Base-by-base conservation (phyloP, 345 rosid species). In the Psidium friedrichsthalianum region DNA sequence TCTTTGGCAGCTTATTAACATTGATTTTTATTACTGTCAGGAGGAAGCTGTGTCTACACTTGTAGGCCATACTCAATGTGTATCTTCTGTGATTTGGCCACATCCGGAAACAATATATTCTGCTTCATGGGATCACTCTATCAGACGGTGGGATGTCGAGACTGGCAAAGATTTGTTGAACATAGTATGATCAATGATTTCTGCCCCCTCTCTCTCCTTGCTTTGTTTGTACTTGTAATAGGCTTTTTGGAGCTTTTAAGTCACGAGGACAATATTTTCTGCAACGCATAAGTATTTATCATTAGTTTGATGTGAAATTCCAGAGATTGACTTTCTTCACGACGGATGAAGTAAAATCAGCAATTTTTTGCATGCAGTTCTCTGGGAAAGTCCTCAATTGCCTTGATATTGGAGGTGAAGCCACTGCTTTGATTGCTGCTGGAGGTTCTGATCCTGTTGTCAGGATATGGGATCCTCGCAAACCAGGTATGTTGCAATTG, bases 381-480 rank as follows among this genome's bases (percentile, higher is more conserved):
- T 94, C 90, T 83, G 98, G 97, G 84, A 98, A 96, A 88, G 98
- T 91, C 86, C 93, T 96, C 59, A 94, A 93, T 86, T 91, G 97
- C 83, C 85, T 96, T 78, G 95, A 95, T 91, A 89, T 96, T 84
- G 99, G 99, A 56, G 99, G 99, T 88, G 99, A 96, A 92, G 94
- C 96, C 84, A 93, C 94, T 69, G 93, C 98, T 80, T 97, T 98
- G 51, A 89, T 98, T 83, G 98, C 99, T 86, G 99, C 92, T 51
- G 98, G 95, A 54, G 97, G 95, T 84, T 98, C 99, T 87, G 99
- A 96, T 81, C 95, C 98, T 49, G 85, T 94, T 88, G 95, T 98
- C 84, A 93, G 99, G 89, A 90, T 98, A 87, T 98, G 99, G 98
- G 99, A 98, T 91, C 98, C 98, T 84, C 95, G 99, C 80, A 96